A percentile compares a stretch with the other conserved stretches of the same genome.
These are phyloP conservation scores for Saccharomycopsis synnaedendra DNA, from an alignment of 805 yeast genomes.

Conservation along the genomic window DNA sequence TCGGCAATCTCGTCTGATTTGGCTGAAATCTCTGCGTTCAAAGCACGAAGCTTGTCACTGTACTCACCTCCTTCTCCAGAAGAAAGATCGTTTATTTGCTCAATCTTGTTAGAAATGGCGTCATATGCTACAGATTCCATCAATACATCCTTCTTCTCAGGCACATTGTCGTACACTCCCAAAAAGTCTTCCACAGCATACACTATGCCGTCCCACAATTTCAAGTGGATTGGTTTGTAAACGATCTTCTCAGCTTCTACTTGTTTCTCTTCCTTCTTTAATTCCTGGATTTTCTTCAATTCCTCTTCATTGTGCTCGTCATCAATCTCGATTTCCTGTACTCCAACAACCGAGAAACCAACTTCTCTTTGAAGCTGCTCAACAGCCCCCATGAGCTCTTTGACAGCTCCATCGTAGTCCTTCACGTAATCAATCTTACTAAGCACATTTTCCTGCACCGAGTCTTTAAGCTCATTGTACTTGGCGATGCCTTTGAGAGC, in stretches of 20 bases:
- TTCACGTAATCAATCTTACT: slow-evolving; percentile 15
- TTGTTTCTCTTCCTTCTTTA: slow-evolving; percentile 2
- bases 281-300: neutral
- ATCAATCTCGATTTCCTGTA: slow-evolving; percentile 7
- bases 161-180: slow-evolving; percentile 14
- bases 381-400: neutral
- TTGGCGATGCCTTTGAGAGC: slow-evolving; percentile 45
- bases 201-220: neutral
- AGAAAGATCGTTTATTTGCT: slow-evolving; percentile 12
- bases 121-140: slow-evolving; percentile 7
- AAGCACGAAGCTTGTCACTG: slow-evolving; percentile 1
- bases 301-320: slow-evolving; percentile 6
- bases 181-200: slow-evolving; percentile 12
- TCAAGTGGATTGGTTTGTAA: neutral
- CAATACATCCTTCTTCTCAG: slow-evolving; percentile 1
- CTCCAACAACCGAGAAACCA: slow-evolving; percentile 1
- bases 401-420: slow-evolving; percentile 11
- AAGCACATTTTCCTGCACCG: slow-evolving; percentile 11
- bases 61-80: slow-evolving; percentile 3
- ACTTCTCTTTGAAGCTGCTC: slow-evolving; percentile 4
- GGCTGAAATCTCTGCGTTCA: slow-evolving; percentile 3
- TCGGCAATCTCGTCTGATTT: slow-evolving; percentile 16
- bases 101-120: slow-evolving; percentile 3
- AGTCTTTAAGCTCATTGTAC: slow-evolving; percentile 20
- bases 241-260: slow-evolving; percentile 1